phyloP scores from a whole-genome alignment of 176 grass and related monocot genomes.

The Bromus sterilis region DNA sequence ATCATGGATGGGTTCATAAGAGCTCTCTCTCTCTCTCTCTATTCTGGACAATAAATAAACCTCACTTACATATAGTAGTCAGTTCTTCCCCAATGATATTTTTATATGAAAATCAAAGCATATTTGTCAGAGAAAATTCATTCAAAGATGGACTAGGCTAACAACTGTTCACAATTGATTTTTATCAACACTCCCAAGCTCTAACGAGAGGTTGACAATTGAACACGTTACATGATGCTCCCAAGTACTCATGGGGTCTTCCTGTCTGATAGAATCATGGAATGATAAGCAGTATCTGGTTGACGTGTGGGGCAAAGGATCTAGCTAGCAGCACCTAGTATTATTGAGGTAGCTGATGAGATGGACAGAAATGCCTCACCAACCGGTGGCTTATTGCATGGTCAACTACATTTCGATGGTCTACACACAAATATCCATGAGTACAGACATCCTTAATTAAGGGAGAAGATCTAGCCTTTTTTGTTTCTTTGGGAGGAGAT shows the following conservation, averaged over 20 bases:
- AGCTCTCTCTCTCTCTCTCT: neutral
- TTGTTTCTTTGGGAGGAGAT: neutral
- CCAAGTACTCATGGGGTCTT: too few relatives aligned
- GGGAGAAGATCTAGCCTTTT: conserved; percentile 13
- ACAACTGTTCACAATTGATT: neutral
- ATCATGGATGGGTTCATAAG: neutral
- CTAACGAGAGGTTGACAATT: conserved; percentile 17
- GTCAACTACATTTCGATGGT: conserved; percentile 22
- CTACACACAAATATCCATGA: conserved; percentile 6
- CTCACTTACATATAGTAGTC: neutral
- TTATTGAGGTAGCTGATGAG: conserved; percentile 15
- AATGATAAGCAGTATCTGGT: neutral
- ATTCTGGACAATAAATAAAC: neutral
- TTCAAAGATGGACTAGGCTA: neutral
- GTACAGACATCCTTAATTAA: conserved; percentile 19
- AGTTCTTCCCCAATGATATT: neutral
- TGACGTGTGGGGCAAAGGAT: conserved; percentile 20
- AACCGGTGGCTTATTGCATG: conserved; percentile 25
- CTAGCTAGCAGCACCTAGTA: neutral
- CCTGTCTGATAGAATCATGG: neutral
- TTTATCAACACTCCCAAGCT: neutral
- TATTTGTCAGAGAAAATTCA: neutral
- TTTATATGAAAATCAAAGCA: neutral
- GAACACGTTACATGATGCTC: conserved; percentile 24
- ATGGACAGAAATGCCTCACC: conserved; percentile 24